A percentile compares a stretch with the other conserved stretches of the same genome.
These are phyloP conservation scores for Thymus mandschuricus DNA, from an alignment of 257 asterid genomes.

Conservation along the genomic window DNA sequence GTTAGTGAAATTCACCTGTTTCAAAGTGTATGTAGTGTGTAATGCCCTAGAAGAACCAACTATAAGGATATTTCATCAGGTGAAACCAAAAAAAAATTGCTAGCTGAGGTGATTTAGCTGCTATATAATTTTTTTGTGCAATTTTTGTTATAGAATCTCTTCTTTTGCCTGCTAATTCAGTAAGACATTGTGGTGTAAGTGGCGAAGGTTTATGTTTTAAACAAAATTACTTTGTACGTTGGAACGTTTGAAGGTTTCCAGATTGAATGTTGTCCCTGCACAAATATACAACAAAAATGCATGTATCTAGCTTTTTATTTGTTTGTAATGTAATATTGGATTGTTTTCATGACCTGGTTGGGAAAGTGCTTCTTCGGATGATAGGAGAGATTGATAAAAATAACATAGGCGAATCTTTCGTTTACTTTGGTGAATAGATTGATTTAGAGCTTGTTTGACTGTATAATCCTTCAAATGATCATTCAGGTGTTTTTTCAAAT, in stretches of 20 bases:
- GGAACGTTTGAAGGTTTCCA: not conserved
- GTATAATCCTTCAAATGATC: no score
- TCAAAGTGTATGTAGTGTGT: not conserved
- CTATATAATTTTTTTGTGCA: not conserved
- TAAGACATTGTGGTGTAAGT: not conserved
- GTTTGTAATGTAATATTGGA: not conserved
- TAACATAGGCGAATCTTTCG: no score
- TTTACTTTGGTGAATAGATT: no score
- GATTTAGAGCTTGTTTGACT: no score
- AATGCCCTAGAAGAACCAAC: no score
- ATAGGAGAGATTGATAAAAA: no score
- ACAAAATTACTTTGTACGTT: not conserved
- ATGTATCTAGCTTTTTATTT: not conserved
- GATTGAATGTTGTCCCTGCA: not conserved
- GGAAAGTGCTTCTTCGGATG: not conserved
- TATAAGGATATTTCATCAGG: no score
- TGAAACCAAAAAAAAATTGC: no score
- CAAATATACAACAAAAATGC: not conserved
- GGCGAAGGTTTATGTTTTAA: not conserved
- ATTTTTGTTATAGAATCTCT: not conserved
- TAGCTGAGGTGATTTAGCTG: no score
- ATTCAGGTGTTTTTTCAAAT: no score
- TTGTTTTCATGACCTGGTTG: not conserved
- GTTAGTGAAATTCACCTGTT: not conserved
- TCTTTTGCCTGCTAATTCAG: not conserved